Base-by-base conservation (phyloP, 805 yeast genomes). In the Kluyveromyces nonfermentans region DNA sequence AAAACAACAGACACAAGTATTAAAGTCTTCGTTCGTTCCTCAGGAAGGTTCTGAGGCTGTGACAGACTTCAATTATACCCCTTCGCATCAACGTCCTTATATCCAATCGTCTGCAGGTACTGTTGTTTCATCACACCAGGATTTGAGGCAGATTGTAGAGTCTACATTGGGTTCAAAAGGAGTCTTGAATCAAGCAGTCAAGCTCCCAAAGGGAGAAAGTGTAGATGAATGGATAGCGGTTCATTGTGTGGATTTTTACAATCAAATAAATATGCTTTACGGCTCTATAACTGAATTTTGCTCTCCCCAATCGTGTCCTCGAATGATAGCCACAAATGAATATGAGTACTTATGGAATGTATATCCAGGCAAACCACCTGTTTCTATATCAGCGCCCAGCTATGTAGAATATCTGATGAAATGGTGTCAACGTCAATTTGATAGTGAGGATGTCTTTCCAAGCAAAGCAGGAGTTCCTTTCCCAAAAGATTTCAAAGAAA, bases 291-390 rank as follows among this genome's bases (percentile, higher is more conserved):
- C 97, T 1, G 96, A 88, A 65, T 89, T 93, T 58, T 93, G 99
- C 63, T 87, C 97, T 0, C 97, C 97, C 2, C 64, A 69, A n/a
- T 75, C 94, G 2, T 93, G 99, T 62, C 97, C 98, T 2, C 70
- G 93, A 46, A 93, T 93, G 99, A 89, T 85, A 45, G 99, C 99
- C 17, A 90, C 97, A 0, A 93, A 83, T 48, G 97, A 89, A 67
- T 90, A 88, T 60, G 98, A 93, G 64, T 93, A 93, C 59, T 72
- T 93, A 47, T 93, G 99, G 99, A 96, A 90, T 61, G 95, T 89
- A 55, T 72, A 85, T 7, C 70, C 69, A 50, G 68, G 77, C 35
- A 64, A 69, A 46, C 78, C 82, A 48, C 97, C 98, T 0, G 77
- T 85, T 7, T 81, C 93, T 15, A 79, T 93, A 53, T 80, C 89